Evolutionary conservation across 768 basidiomycete species (phyloP).

Genomic region (Hygrophorus pudorinus): DNA sequence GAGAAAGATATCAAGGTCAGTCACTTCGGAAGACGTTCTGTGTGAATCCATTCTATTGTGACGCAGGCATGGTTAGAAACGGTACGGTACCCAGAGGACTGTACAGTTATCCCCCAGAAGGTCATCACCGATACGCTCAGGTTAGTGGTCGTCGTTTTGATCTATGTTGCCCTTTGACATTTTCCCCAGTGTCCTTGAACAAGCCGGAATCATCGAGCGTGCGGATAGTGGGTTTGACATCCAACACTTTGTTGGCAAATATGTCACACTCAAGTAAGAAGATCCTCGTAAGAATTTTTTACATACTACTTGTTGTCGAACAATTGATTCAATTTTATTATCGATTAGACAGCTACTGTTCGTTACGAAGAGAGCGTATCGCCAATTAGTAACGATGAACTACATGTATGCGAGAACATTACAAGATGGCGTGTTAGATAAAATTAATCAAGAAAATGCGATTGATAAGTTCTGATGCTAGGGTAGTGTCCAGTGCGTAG

Average conservation of each 20-base stretch:
- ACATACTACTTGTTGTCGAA: too few relatives aligned
- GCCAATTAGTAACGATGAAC: too few relatives aligned
- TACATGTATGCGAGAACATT: too few relatives aligned
- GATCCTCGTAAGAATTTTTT: neutral
- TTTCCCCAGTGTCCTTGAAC: conserved; percentile 50
- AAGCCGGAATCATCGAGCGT: conserved; percentile 62
- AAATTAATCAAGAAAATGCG: too few relatives aligned
- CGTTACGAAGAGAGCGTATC: too few relatives aligned
- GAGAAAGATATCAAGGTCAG: conserved; percentile 70
- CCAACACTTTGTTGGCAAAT: conserved; percentile 44
- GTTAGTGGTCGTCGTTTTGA: conserved; percentile 27
- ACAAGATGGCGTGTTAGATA: too few relatives aligned
- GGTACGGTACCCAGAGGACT: conserved; percentile 64
- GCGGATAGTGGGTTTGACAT: conserved; percentile 46
- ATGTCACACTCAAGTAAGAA: conserved; percentile 28
- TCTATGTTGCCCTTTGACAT: conserved; percentile 1
- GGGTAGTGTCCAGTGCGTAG: too few relatives aligned
- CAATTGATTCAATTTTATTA: too few relatives aligned
- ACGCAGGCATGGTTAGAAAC: conserved; percentile 75
- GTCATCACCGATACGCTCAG: conserved; percentile 63
- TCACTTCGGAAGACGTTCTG: neutral
- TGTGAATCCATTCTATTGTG: neutral
- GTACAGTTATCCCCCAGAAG: conserved; percentile 48
- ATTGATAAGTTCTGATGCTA: too few relatives aligned
- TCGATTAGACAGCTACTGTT: too few relatives aligned